These are phyloP conservation scores for Aspergillus nanangensis DNA, from an alignment of 495 filamentous ascomycete genomes.

Conservation along the genomic window DNA sequence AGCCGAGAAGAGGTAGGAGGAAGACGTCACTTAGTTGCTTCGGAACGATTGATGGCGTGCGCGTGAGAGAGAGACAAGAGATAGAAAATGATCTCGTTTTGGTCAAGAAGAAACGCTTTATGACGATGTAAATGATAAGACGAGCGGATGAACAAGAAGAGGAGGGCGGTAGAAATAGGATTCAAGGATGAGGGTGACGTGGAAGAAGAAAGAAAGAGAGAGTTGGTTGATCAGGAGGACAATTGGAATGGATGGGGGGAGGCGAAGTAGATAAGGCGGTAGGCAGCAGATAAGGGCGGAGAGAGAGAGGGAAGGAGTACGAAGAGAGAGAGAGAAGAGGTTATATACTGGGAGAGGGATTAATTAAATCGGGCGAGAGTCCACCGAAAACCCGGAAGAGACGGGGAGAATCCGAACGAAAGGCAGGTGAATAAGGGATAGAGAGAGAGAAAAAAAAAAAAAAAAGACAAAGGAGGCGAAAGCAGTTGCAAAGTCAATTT, in stretches of 20 bases:
- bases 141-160: constrained; percentile 10
- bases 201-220: constrained; percentile 28
- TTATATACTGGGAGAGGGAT: constrained; percentile 1
- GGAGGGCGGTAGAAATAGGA: constrained; percentile 14
- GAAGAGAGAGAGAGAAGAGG: not conserved
- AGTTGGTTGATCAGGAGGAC: constrained; percentile 29
- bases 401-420: constrained; percentile 1
- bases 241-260: constrained; percentile 15
- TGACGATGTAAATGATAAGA: not conserved
- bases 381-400: no score
- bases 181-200: constrained; percentile 1
- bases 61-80: no score
- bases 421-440: constrained; percentile 1
- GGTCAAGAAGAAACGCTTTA: no score
- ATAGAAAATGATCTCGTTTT: no score
- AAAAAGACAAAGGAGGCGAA: constrained; percentile 14
- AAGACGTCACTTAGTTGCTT: constrained; percentile 22
- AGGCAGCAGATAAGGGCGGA: constrained; percentile 5
- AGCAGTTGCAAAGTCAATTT: constrained; percentile 24
- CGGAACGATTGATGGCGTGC: not conserved
- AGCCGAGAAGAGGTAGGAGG: constrained; percentile 35
- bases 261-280: constrained; percentile 7
- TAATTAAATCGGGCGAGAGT: no score
- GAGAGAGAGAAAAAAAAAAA: constrained; percentile 4
- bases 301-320: not conserved